These are phyloP conservation scores for Gossypium raimondii DNA, from an alignment of 345 rosid species.

Conservation along the genomic window DNA sequence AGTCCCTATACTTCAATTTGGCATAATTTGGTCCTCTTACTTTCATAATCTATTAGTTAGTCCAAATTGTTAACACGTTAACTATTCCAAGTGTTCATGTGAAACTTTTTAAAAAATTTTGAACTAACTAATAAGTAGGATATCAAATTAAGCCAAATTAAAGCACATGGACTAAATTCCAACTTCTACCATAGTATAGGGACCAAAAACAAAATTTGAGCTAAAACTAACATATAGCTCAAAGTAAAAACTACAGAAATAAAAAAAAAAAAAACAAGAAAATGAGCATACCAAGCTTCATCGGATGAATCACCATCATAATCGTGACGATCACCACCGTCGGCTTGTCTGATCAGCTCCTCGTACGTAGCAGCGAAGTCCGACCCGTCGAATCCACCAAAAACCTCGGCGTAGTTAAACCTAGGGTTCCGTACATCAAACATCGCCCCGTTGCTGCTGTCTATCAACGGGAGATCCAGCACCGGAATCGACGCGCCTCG, in stretches of 20 bases:
- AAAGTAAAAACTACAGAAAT: not conserved
- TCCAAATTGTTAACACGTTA: too few species aligned
- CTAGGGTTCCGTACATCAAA: conserved; percentile 64
- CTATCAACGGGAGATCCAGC: conserved; percentile 71
- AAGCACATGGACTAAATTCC: too few species aligned
- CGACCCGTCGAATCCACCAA: conserved; percentile 52
- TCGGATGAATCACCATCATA: conserved; percentile 49
- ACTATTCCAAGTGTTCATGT: too few species aligned
- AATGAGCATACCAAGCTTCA: conserved; percentile 62
- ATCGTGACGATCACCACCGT: conserved; percentile 27
- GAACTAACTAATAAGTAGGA: too few species aligned
- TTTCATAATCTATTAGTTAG: too few species aligned
- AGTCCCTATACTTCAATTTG: too few species aligned
- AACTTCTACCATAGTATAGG: too few species aligned
- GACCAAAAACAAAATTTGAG: too few species aligned
- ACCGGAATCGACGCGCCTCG: conserved; percentile 85
- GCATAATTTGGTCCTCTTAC: too few species aligned
- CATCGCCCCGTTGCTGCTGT: conserved; percentile 36
- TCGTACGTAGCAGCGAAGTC: conserved; percentile 67
- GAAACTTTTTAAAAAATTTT: too few species aligned
- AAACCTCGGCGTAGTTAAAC: conserved; percentile 72
- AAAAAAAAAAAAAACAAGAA: not conserved
- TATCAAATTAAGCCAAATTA: too few species aligned
- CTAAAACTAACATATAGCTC: not conserved
- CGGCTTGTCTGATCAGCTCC: conserved; percentile 31